phyloP scores from a whole-genome alignment of 2,329 filamentous ascomycete species.

The Alternaria postmessia region DNA sequence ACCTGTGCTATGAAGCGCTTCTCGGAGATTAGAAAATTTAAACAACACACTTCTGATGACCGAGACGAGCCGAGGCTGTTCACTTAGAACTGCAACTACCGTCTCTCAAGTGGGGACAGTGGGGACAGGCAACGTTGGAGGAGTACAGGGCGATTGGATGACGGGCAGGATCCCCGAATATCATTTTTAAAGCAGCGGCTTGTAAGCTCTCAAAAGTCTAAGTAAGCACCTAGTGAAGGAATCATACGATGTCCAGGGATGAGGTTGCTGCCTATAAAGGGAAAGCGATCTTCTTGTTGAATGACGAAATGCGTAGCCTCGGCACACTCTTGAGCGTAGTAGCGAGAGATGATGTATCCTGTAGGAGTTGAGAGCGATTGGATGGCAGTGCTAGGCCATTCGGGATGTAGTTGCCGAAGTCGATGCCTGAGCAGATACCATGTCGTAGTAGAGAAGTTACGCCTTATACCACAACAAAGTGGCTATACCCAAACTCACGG shows the following conservation, averaged over 20 bases:
- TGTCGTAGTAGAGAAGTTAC: not conserved
- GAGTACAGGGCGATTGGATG: not conserved
- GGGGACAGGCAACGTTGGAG: not conserved
- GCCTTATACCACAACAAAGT: not conserved
- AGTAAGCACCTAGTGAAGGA: not conserved
- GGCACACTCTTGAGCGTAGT: not conserved
- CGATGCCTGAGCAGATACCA: not conserved
- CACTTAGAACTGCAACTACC: not conserved
- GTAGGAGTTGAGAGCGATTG: not conserved
- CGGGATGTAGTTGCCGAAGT: not conserved
- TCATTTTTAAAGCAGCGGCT: not conserved
- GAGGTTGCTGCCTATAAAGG: not conserved
- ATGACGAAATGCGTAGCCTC: not conserved
- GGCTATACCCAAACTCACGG: not conserved
- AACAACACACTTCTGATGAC: not conserved
- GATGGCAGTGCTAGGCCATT: not conserved
- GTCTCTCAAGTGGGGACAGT: not conserved
- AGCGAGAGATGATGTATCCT: not conserved
- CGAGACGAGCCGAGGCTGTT: not conserved
- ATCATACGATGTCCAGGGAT: not conserved
- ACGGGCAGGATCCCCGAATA: not conserved
- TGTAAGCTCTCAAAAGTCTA: not conserved
- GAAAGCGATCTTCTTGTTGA: not conserved
- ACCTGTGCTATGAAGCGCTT: not conserved
- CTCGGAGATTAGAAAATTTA: not conserved